Base-by-base conservation (phyloP, 768 basidiomycete species). In the Pholiota conissans region DNA sequence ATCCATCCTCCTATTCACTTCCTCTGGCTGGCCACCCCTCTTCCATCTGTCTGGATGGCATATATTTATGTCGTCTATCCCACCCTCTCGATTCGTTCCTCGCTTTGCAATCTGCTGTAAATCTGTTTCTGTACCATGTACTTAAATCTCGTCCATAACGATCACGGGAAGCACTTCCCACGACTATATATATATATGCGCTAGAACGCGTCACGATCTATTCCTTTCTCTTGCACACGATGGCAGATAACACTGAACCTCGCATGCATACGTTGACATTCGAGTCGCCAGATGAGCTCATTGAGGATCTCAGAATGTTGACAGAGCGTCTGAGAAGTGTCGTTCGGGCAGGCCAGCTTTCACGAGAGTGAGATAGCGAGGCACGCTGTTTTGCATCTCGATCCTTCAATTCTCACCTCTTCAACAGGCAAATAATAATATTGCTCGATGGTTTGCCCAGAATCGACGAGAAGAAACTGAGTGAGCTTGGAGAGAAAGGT, bases 401-500 rank as follows among this genome's bases (percentile, higher is more conserved):
- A 24, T 45, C n/a, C 5, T 47, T 18, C 13, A 30, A 11, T 8
- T 27, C 29, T 46, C 42, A 45, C 16, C 40, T 18, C 29, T 54
- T 26, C 11, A 20, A 22, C 57, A 80, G 79, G 24, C 73, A 77
- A 55, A 71, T 73, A 49, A 65, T 76, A 56, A 69, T 72, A n/a
- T 64, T 86, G 52, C 66, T 84, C 22, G 63, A 69, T 3, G 68
- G 61, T 16, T 76, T 89, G 8, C 84, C 85, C 9, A 74, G 71
- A 52, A 49, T 73, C 28, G 76, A 77, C 1, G 85, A 86, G 63
- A 68, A 73, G 9, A 76, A 86, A 42, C 57, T 89, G 11, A 66
- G 70, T 24, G 70, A 73, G 28, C 69, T 79, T 8, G 82, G 80
- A 4, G 77, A 83, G 49, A 73, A 73, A 67, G 84, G 86, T 76